phyloP scores from a whole-genome alignment of 768 basidiomycete genomes.

The Termitomyces sp. region DNA sequence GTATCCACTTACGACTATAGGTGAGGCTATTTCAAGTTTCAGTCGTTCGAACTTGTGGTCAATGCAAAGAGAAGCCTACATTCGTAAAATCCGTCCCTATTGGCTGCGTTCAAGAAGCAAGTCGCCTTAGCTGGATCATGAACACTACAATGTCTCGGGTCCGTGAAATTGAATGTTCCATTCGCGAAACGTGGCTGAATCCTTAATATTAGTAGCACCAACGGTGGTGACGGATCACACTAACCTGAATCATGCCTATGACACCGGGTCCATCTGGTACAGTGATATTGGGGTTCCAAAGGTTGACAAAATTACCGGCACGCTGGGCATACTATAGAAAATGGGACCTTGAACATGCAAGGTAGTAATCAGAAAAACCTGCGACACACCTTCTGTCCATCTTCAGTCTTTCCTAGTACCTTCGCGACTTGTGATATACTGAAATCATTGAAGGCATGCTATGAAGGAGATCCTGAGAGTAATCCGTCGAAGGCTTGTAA shows the following conservation, averaged over 20 bases:
- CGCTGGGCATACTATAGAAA: conserved; percentile 49
- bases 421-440: conserved; percentile 62
- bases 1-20: conserved; percentile 44
- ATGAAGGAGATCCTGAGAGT: neutral
- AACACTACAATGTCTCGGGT: conserved; percentile 64
- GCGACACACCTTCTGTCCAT: conserved; percentile 44
- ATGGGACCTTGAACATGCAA: neutral
- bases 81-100: conserved; percentile 65
- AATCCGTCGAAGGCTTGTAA: neutral
- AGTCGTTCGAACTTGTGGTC: neutral
- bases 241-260: conserved; percentile 60
- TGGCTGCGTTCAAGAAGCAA: conserved; percentile 55
- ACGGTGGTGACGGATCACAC: neutral
- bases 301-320: conserved; percentile 53
- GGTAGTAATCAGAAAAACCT: neutral
- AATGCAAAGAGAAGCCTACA: conserved; percentile 15
- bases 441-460: conserved; percentile 67
- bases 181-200: conserved; percentile 49
- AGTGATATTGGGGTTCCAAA: conserved; percentile 55
- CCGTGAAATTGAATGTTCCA: conserved; percentile 61
- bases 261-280: conserved; percentile 46
- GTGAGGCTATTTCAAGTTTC: conserved; percentile 33
- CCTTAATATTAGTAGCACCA: neutral
- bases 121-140: conserved; percentile 56
- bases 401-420: conserved; percentile 43